Conservation (phyloP, 169 alveolate species). For the Amoebophrya sp. region DNA sequence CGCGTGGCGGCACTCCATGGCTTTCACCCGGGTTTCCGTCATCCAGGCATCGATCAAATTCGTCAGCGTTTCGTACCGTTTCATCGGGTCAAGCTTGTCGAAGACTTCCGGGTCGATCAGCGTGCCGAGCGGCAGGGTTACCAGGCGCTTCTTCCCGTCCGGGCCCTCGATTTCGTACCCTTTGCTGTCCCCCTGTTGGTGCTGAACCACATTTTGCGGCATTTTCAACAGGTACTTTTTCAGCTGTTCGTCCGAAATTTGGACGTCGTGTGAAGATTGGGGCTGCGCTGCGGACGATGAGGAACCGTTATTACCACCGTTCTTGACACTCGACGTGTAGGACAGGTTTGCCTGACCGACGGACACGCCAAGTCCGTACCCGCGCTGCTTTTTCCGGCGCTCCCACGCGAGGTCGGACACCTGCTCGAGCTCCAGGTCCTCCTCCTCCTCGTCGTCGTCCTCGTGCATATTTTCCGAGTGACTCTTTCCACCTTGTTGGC, state of each 20-base stretch:
- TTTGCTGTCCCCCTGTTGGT: not conserved
- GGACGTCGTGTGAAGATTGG: not conserved
- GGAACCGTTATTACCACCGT: too few species aligned
- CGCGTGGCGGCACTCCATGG: slow-evolving; percentile 35
- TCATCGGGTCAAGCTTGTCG: slow-evolving; percentile 2
- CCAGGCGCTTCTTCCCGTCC: slow-evolving; percentile 13
- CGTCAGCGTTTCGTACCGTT: not conserved
- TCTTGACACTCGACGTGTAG: too few species aligned
- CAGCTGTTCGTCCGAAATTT: not conserved
- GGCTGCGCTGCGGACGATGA: too few species aligned
- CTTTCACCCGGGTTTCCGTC: slow-evolving; percentile 52
- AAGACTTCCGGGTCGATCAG: not conserved
- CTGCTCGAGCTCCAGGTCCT: not conserved
- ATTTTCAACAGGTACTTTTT: not conserved
- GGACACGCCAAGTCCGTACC: not conserved
- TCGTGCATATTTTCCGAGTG: not conserved
- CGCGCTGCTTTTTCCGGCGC: slow-evolving; percentile 13
- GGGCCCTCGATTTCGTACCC: slow-evolving; percentile 17
- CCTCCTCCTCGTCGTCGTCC: not conserved
- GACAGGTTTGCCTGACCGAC: not conserved
- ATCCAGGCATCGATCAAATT: slow-evolving; percentile 55
- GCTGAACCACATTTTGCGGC: not conserved
- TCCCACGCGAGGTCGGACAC: not conserved
- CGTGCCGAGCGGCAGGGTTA: not conserved
- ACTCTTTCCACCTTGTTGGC: too few species aligned